Evolutionary conservation across 176 grass and related monocot species (phyloP).

Genomic region (Carex parvula): DNA sequence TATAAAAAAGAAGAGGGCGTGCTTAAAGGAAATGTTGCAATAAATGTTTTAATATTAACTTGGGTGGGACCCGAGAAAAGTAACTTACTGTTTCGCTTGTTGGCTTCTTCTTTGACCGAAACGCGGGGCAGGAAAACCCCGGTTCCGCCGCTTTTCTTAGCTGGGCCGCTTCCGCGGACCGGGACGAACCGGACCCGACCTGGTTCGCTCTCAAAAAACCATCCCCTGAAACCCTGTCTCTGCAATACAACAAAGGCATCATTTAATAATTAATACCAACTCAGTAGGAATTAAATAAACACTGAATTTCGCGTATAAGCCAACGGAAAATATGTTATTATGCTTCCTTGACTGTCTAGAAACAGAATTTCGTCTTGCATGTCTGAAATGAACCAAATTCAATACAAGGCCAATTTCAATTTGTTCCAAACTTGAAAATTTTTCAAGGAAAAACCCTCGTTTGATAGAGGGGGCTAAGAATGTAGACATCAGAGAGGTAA

Average conservation of each 20-base stretch:
- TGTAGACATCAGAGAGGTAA: background rate
- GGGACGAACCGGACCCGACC: slow-evolving; percentile 16
- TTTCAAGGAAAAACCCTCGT: background rate
- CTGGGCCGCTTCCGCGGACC: background rate
- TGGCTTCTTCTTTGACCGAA: slow-evolving; percentile 19
- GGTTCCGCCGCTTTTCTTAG: slow-evolving; percentile 17
- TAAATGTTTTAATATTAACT: too few species aligned
- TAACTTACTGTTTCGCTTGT: slow-evolving; percentile 13
- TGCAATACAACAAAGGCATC: background rate
- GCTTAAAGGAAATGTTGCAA: too few species aligned
- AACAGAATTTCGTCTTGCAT: background rate
- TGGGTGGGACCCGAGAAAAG: background rate
- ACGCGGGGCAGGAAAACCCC: slow-evolving; percentile 18
- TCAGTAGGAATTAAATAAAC: background rate
- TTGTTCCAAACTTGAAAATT: background rate
- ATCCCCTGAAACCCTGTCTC: slow-evolving; percentile 10
- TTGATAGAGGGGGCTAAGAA: too few species aligned
- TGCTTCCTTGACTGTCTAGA: background rate
- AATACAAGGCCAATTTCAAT: background rate
- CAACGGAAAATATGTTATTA: background rate
- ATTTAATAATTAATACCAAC: slow-evolving; percentile 17
- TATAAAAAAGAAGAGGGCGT: background rate
- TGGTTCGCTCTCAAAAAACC: slow-evolving; percentile 13
- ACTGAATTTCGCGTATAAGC: background rate
- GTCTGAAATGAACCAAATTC: background rate